phyloP scores from a whole-genome alignment of 2,329 filamentous ascomycete species.

The Claviceps sorghi region DNA sequence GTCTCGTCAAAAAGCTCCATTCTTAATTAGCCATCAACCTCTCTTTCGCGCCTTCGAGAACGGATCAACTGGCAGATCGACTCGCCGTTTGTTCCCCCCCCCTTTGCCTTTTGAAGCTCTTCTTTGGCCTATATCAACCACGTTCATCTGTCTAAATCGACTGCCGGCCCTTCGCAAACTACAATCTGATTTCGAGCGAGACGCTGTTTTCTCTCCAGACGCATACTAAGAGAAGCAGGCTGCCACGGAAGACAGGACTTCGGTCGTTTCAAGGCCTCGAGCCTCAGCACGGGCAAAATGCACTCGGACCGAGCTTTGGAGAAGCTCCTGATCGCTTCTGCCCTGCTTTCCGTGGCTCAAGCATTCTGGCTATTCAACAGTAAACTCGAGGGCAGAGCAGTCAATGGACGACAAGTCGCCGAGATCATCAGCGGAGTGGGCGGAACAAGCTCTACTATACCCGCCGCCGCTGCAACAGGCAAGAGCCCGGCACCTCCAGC shows the following conservation, averaged over 20 bases:
- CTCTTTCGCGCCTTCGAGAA: not conserved
- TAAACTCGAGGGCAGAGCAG: constrained; percentile 8
- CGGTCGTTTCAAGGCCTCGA: not conserved
- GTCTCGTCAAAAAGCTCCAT: not conserved
- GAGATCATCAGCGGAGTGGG: constrained; percentile 2
- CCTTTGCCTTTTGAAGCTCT: not conserved
- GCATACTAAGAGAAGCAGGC: not conserved
- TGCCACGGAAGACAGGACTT: not conserved
- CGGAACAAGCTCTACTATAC: not conserved
- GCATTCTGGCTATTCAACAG: constrained; percentile 20
- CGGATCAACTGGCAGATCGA: not conserved
- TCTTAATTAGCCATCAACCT: not conserved
- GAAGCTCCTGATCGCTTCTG: constrained; percentile 34
- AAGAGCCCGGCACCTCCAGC: not conserved
- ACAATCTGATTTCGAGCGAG: not conserved
- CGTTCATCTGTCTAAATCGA: not conserved
- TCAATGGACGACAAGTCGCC: constrained; percentile 11
- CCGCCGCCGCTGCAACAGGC: not conserved
- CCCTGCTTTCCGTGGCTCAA: constrained; percentile 30
- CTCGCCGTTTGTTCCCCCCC: not conserved
- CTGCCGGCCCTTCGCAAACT: not conserved
- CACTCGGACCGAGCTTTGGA: constrained; percentile 29
- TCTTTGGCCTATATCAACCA: not conserved
- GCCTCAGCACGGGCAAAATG: constrained; percentile 21
- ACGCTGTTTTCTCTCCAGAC: not conserved